A percentile compares a stretch with the other conserved stretches of the same genome.
Conservation (phyloP, 2,329 filamentous ascomycete genomes). For the Fusarium sambucinum region DNA sequence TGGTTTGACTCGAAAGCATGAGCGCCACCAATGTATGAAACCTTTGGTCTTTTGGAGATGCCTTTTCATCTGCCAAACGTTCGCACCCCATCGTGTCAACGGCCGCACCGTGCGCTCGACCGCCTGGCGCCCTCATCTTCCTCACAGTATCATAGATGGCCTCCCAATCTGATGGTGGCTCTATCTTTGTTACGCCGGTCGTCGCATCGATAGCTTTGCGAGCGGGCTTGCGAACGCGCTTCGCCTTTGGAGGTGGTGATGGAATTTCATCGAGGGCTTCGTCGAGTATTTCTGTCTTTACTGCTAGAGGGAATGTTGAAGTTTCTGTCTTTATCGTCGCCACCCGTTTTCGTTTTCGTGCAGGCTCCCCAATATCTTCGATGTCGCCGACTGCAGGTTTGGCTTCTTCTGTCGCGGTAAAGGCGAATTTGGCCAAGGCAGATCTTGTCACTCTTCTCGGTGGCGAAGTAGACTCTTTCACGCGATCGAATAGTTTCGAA, state of each 20-base stretch:
- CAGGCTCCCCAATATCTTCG: constrained; percentile 63
- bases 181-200: constrained; percentile 56
- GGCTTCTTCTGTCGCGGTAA: constrained; percentile 47
- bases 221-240: constrained; percentile 60
- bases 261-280: constrained; percentile 44
- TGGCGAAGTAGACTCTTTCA: constrained; percentile 45
- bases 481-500: constrained; percentile 63
- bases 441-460: constrained; percentile 63
- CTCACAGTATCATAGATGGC: constrained; percentile 82
- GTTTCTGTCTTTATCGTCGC: constrained; percentile 26
- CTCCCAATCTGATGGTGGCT: constrained; percentile 85
- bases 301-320: constrained; percentile 30
- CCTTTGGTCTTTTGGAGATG: constrained; percentile 69
- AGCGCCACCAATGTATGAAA: constrained; percentile 89
- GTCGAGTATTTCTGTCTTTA: constrained; percentile 58
- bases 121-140: constrained; percentile 75
- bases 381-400: constrained; percentile 59
- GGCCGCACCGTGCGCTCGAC: constrained; percentile 76
- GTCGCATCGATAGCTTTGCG: constrained; percentile 57
- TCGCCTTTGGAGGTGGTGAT: constrained; percentile 46
- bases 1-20: constrained; percentile 94
- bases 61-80: constrained; percentile 69
- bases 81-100: constrained; percentile 99
- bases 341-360: constrained; percentile 50
- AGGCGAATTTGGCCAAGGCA: constrained; percentile 62